Evolutionary conservation across 2,329 filamentous ascomycete species (phyloP), one percentile per base, ranked within the genome.

Genomic region (Sclerotinia sclerotiorum): DNA sequence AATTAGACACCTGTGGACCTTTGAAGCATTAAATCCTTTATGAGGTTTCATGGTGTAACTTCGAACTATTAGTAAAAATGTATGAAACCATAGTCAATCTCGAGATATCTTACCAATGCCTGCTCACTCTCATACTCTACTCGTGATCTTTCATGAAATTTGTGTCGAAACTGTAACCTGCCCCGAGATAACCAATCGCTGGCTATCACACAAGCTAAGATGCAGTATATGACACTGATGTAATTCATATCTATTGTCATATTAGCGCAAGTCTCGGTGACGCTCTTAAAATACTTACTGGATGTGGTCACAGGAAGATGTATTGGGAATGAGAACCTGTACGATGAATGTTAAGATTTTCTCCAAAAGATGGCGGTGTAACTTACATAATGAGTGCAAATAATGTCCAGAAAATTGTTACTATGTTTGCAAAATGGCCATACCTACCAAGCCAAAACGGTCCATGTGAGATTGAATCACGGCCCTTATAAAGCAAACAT

Each of bases 401-500:
- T 7, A 82, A 77, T 2, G 85, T 84, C 72, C 87, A 89, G 0
- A 79, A 79, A 29, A 89, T 76, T 10, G 87, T 85, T 32, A 83
- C 82, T 57, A 83, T 68, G 73, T 90, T 90, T 44, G 84, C 80
- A 29, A 82, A 77, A 86, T 87, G 89, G 27, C 84, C 88, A 55
- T 88, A 69, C 29, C 79, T 81, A 0, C 86, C 83, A n/a, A 90
- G 79, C 52, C 82, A 81, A 75, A 90, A 90, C 0, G 84, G 76
- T 2, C 80, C 79, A 57, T 84, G 81, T 0, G 88, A 87, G 11
- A 93, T 79, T 81, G 86, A 88, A 64, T 82, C 85, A 17, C 78
- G 73, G 2, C 77, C 78, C 39, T 74, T 76, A 21, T 74, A 69
- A 29, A 79, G 74, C 21, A 82, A 79, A 0, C 79, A 80, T 2